Evolutionary conservation across 2,329 filamentous ascomycete genomes (phyloP).

Genomic region (Cladophialophora psammophila): DNA sequence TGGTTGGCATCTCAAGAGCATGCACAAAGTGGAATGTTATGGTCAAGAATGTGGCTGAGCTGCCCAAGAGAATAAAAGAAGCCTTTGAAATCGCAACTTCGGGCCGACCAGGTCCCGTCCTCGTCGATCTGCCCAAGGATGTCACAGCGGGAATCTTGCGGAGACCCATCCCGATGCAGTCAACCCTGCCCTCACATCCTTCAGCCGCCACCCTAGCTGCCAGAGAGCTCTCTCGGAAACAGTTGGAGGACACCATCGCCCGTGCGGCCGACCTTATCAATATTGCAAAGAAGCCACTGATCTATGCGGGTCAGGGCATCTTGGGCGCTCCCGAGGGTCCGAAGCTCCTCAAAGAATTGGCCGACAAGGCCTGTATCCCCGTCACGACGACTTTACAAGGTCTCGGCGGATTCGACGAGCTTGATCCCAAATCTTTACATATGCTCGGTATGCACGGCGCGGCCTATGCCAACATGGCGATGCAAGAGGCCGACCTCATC

Average conservation of each 20-base stretch:
- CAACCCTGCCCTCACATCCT: constrained; percentile 76
- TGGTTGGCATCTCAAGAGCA: constrained; percentile 88
- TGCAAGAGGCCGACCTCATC: constrained; percentile 95
- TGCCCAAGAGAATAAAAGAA: constrained; percentile 93
- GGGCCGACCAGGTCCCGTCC: constrained; percentile 89
- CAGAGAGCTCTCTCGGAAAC: constrained; percentile 72
- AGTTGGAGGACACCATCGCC: constrained; percentile 75
- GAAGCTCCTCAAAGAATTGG: constrained; percentile 79
- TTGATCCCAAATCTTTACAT: constrained; percentile 91
- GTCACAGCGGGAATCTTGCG: constrained; percentile 85
- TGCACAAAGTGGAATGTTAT: constrained; percentile 99
- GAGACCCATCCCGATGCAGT: constrained; percentile 81
- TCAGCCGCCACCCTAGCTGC: constrained; percentile 86
- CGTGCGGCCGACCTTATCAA: constrained; percentile 86
- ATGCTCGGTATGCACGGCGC: constrained; percentile 99
- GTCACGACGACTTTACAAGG: constrained; percentile 96
- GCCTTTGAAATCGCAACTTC: constrained; percentile 97
- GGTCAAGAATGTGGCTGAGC: constrained; percentile 93
- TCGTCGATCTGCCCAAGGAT: constrained; percentile 96
- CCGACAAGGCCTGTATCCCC: constrained; percentile 88
- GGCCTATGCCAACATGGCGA: constrained; percentile 96
- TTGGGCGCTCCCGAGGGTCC: constrained; percentile 81
- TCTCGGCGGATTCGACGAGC: constrained; percentile 89
- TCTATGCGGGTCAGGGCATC: constrained; percentile 93
- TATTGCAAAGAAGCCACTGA: constrained; percentile 88